Base-by-base conservation (phyloP, 2,329 filamentous ascomycete genomes). In the Ascochyta fabae region DNA sequence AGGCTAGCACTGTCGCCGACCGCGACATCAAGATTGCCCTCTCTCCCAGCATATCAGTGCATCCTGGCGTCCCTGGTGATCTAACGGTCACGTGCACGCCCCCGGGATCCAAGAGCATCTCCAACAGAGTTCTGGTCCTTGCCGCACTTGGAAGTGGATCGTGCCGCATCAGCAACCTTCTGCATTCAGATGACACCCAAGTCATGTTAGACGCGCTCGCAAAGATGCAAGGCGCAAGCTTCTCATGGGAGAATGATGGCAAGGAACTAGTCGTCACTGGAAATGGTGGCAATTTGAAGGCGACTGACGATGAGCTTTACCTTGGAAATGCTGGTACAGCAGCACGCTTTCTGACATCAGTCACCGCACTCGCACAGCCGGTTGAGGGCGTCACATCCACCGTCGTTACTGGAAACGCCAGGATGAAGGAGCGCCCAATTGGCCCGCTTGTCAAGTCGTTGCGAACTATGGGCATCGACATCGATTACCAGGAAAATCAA, bases 251-350 rank as follows among this genome's bases (percentile, higher is more conserved):
- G 76, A 90, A 97, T 48, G 90, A 92, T 53, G 95, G 95, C n/a
- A 91, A 95, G 66, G 87, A 95, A 8, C 83, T 99, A 26, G 87
- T 96, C 3, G 90, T 99, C 15, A 88, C 90, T 59, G 95, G 95
- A 49, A 96, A 92, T 67, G 94, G 93, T n/a, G 95, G 95, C 46
- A 84, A 87, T 60, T 83, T 99, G 23, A 82, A 86, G 66, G 92
- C 95, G 10, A 92, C 87, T 68, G 78, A 85, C 33, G 84, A 89
- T 16, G 86, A 91, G 57, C 82, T 99, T 27, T 99, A 98, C 74
- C 86, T 99, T 42, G 95, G 96, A 47, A 99, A 99, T 72, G 95
- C 95, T 24, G 95, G 95, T 54, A 99, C 95, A 2, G 95, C 95
- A 1, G 96, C 95, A 42, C 88, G 95, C 61, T 99, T 99, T 79